Evolutionary conservation across 345 rosid genomes (phyloP).

Genomic region (Linum tenue): DNA sequence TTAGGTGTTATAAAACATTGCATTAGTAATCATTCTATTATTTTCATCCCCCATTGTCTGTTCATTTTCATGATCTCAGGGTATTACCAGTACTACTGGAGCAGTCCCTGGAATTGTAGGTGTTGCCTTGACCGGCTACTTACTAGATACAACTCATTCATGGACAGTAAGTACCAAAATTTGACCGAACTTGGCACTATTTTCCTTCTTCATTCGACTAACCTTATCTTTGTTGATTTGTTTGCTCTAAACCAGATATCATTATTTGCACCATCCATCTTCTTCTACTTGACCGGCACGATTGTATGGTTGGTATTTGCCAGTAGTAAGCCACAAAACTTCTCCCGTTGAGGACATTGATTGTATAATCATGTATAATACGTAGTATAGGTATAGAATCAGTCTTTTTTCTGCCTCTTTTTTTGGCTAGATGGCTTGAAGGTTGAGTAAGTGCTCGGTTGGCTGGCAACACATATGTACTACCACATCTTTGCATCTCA

Average conservation of each 20-base stretch:
- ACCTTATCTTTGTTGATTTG: background rate
- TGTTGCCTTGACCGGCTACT: slow-evolving; percentile 83
- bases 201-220: background rate
- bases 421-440: background rate
- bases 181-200: slow-evolving; percentile 8
- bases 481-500: background rate
- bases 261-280: slow-evolving; percentile 74
- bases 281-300: slow-evolving; percentile 89
- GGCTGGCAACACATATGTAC: slow-evolving; percentile 12
- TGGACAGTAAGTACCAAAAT: slow-evolving; percentile 81
- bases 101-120: slow-evolving; percentile 91
- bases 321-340: slow-evolving; percentile 77
- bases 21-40: no score
- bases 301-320: slow-evolving; percentile 81
- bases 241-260: slow-evolving; percentile 44
- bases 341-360: slow-evolving; percentile 34
- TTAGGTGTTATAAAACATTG: no score
- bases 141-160: slow-evolving; percentile 85
- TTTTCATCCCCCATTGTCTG: no score
- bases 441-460: slow-evolving; percentile 3
- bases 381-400: background rate
- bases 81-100: slow-evolving; percentile 84
- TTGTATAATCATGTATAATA: background rate
- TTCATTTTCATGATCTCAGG: slow-evolving; percentile 28
- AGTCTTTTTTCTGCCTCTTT: slow-evolving; percentile 1